Percentiles rank a stretch among this genome's conserved stretches.
These are phyloP conservation scores for Porcisia deanei DNA, from an alignment of 208 protist species.

Conservation along the genomic window DNA sequence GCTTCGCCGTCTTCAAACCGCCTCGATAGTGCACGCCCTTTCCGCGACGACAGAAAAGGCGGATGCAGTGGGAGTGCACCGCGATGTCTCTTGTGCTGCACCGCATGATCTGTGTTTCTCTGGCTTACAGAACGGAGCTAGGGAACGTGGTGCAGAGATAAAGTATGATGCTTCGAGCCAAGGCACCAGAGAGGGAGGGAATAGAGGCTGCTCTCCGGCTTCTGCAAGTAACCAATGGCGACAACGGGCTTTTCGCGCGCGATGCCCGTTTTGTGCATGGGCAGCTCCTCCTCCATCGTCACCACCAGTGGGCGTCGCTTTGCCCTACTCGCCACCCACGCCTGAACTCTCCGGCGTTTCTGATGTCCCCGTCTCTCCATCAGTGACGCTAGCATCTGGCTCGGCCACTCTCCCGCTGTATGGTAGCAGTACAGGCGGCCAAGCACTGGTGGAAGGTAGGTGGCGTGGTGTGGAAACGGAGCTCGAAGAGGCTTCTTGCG, in stretches of 20 bases:
- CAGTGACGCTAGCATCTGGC: neutral
- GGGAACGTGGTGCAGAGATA: neutral
- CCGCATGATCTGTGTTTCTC: neutral
- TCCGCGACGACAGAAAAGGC: neutral
- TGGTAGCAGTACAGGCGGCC: neutral
- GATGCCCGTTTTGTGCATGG: neutral
- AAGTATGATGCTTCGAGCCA: too few relatives aligned
- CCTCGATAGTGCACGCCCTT: neutral
- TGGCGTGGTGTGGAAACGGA: neutral
- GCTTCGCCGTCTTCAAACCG: neutral
- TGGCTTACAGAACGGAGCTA: neutral
- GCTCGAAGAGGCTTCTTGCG: neutral
- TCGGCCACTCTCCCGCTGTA: neutral
- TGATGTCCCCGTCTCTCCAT: neutral
- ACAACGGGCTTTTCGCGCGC: neutral
- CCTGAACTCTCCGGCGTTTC: neutral
- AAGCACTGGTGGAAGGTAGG: neutral
- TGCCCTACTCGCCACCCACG: neutral
- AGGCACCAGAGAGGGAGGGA: neutral
- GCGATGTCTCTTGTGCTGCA: neutral
- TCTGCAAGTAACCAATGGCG: neutral
- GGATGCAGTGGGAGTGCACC: neutral
- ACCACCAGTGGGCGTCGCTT: neutral
- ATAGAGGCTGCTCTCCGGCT: neutral
- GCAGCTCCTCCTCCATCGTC: conserved; percentile 11